Evolutionary conservation across 768 basidiomycete species (phyloP), one percentile per base, ranked within the genome.

Genomic region (Suillus discolor): DNA sequence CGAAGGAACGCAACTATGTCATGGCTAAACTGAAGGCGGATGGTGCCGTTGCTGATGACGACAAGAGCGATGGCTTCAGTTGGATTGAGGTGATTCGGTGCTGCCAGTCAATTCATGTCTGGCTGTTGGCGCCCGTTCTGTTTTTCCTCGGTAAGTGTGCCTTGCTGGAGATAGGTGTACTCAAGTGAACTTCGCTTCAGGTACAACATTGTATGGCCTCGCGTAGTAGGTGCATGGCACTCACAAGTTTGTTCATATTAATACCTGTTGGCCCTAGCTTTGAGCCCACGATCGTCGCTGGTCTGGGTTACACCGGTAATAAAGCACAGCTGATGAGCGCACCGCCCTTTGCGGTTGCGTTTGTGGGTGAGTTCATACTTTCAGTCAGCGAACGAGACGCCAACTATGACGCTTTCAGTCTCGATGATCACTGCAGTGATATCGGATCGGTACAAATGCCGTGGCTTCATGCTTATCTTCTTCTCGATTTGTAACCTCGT

Each of bases 231-330:
- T 41, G 34, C 34, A 11, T 47, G 49, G 36, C 49, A 54, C 20
- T 81, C 79, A 74, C 80, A 83, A 64, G 79, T 81, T 5, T 8
- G 16, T 65, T 13, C 15, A 76, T 81, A 18, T 83, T 82, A 4
- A 78, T 80, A 59, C 78, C 80, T 20, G 78, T 84, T 61, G 82
- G 57, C 69, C 78, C 62, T 57, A 87, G 91, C 69, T 93, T 94
- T 75, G 79, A 86, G 9, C 92, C 92, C 7, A 88, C 89, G 4
- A 91, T 94, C 74, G 85, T 93, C 7, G 79, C 84, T 38, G 79
- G 80, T 20, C 81, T 90, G 3, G 89, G 89, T 23, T 89, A 83
- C 72, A 81, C 80, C 2, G 80, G 83, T 0, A 79, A 84, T 39
- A 73, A 78, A 28, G 84, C 86, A 13, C 88, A 90, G 70, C 79